Percentiles rank a stretch among this genome's conserved stretches.
Conservation (phyloP, 2,329 filamentous ascomycete genomes). For the Monosporascus sp. region DNA sequence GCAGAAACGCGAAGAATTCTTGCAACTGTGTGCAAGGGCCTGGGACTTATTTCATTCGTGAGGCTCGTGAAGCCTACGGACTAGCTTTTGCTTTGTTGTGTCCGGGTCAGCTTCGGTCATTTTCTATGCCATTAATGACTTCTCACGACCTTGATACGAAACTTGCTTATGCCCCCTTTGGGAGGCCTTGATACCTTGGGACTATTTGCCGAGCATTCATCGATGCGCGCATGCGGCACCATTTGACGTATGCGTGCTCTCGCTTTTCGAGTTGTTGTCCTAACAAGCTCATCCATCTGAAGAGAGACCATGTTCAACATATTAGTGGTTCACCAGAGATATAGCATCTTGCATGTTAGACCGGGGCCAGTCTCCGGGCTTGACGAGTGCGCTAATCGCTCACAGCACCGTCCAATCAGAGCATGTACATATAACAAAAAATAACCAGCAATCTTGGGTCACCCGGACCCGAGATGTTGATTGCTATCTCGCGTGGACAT, state of each 20-base stretch:
- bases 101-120: neutral
- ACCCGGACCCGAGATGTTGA: neutral
- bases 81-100: neutral
- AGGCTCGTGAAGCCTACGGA: conserved; percentile 16
- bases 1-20: conserved; percentile 89
- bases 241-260: neutral
- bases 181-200: neutral
- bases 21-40: conserved; percentile 78
- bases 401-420: neutral
- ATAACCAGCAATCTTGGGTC: neutral
- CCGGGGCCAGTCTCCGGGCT: neutral
- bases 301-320: neutral
- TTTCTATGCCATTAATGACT: neutral
- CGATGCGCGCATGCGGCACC: neutral
- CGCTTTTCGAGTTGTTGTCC: too few relatives aligned
- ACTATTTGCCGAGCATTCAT: neutral
- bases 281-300: neutral
- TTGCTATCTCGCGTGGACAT: neutral
- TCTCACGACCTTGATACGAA: neutral
- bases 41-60: conserved; percentile 98
- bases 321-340: neutral
- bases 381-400: neutral
- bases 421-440: neutral
- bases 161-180: neutral
- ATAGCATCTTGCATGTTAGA: neutral